Conservation (phyloP, 257 asterid species). For the Knoxia roxburghii region DNA sequence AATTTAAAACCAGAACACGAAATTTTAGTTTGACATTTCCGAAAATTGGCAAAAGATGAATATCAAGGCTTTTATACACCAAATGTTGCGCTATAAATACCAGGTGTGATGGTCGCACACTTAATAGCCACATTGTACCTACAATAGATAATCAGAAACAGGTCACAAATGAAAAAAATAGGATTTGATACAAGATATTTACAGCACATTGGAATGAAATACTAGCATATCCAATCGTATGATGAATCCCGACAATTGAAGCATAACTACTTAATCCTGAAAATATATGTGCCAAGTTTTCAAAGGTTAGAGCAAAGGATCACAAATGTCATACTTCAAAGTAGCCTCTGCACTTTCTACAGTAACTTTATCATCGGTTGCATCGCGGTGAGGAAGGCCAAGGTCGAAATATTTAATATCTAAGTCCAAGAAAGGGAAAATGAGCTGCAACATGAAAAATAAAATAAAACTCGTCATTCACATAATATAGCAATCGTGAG, state of each 20-base stretch:
- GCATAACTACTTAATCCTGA: neutral
- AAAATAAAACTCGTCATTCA: conserved; percentile 4
- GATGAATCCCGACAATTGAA: neutral
- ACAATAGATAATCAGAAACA: conserved; percentile 22
- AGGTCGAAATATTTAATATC: conserved; percentile 96
- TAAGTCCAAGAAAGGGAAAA: conserved; percentile 88
- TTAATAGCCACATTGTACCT: conserved; percentile 98
- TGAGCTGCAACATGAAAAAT: conserved; percentile 47
- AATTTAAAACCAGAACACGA: neutral
- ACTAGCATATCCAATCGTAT: neutral
- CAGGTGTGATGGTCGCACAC: conserved; percentile 99
- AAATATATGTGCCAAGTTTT: neutral
- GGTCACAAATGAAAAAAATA: neutral
- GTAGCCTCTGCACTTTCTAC: conserved; percentile 99
- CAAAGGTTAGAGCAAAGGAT: neutral
- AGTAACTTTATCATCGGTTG: conserved; percentile 94
- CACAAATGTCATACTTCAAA: conserved; percentile 59
- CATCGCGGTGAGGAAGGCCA: conserved; percentile 91
- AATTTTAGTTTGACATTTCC: neutral
- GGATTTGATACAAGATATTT: neutral
- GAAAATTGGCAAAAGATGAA: no score
- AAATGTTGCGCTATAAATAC: conserved; percentile 30
- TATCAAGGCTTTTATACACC: neutral
- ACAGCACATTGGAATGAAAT: neutral
- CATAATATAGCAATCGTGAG: conserved; percentile 10